These are phyloP conservation scores for Alternaria sp. DNA, from an alignment of 2,329 filamentous ascomycete species.

Conservation along the genomic window DNA sequence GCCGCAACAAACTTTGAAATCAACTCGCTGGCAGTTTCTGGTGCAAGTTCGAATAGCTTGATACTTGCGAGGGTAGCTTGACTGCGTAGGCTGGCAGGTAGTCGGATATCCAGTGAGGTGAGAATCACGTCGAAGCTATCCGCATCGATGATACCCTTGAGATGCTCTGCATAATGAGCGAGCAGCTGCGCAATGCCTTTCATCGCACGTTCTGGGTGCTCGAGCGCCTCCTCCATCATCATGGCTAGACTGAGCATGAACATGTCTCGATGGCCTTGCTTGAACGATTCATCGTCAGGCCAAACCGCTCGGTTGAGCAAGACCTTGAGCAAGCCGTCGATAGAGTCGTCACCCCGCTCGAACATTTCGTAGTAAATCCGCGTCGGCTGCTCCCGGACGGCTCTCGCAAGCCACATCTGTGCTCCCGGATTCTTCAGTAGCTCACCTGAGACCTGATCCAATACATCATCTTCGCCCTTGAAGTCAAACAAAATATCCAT, in stretches of 20 bases:
- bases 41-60: constrained; percentile 81
- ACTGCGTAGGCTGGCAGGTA: constrained; percentile 75
- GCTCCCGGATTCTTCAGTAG: constrained; percentile 49
- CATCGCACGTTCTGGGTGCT: constrained; percentile 69
- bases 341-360: constrained; percentile 56
- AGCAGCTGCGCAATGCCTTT: constrained; percentile 67
- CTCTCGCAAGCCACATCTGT: constrained; percentile 50
- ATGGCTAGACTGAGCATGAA: constrained; percentile 83
- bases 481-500: constrained; percentile 55
- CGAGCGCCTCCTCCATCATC: constrained; percentile 88
- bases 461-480: constrained; percentile 52
- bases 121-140: constrained; percentile 86
- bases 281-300: constrained; percentile 55
- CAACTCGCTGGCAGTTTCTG: constrained; percentile 72
- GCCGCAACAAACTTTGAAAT: constrained; percentile 78
- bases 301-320: constrained; percentile 54
- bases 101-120: constrained; percentile 84
- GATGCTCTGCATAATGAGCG: constrained; percentile 60
- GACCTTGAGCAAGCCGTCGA: constrained; percentile 54
- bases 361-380: constrained; percentile 56
- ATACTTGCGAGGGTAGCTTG: constrained; percentile 84
- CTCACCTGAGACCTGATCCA: constrained; percentile 52
- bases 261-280: constrained; percentile 62
- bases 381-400: constrained; percentile 51
- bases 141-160: constrained; percentile 71